Evolutionary conservation across 1,139 yeast species (phyloP).

Genomic region (Trichomonascaceae sp.): DNA sequence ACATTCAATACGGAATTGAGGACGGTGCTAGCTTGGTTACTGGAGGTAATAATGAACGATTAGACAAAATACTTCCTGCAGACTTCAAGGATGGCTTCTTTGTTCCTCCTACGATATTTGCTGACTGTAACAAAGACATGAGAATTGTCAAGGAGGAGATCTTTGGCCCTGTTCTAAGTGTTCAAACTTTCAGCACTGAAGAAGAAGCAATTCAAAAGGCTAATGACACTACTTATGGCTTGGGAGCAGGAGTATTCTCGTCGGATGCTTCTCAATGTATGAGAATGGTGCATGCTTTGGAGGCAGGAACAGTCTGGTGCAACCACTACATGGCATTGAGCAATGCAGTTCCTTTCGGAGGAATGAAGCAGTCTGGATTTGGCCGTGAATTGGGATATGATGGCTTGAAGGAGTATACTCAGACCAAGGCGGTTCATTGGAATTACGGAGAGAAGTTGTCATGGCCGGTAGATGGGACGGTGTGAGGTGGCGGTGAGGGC

Average conservation of each 20-base stretch:
- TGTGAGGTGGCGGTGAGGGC: not conserved
- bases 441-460: slow-evolving; percentile 7
- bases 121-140: slow-evolving; percentile 57
- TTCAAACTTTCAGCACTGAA: slow-evolving; percentile 59
- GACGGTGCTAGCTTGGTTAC: slow-evolving; percentile 63
- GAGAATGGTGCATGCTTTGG: slow-evolving; percentile 55
- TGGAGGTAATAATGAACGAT: slow-evolving; percentile 48
- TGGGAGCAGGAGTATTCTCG: slow-evolving; percentile 32
- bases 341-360: slow-evolving; percentile 65
- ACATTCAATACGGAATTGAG: slow-evolving; percentile 55
- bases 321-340: slow-evolving; percentile 54
- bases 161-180: slow-evolving; percentile 82
- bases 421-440: slow-evolving; percentile 56
- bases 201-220: slow-evolving; percentile 68
- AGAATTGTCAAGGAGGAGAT: slow-evolving; percentile 64
- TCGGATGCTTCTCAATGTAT: slow-evolving; percentile 54
- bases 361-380: slow-evolving; percentile 70
- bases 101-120: slow-evolving; percentile 62
- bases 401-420: slow-evolving; percentile 67
- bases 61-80: slow-evolving; percentile 61
- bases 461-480: not conserved
- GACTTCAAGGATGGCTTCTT: slow-evolving; percentile 68
- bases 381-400: slow-evolving; percentile 56
- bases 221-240: slow-evolving; percentile 33
- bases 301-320: slow-evolving; percentile 83